A percentile compares a stretch with the other conserved stretches of the same genome.
phyloP scores from a whole-genome alignment of 192 early-diverging fungal genomes.

The Dissophora ornata region DNA sequence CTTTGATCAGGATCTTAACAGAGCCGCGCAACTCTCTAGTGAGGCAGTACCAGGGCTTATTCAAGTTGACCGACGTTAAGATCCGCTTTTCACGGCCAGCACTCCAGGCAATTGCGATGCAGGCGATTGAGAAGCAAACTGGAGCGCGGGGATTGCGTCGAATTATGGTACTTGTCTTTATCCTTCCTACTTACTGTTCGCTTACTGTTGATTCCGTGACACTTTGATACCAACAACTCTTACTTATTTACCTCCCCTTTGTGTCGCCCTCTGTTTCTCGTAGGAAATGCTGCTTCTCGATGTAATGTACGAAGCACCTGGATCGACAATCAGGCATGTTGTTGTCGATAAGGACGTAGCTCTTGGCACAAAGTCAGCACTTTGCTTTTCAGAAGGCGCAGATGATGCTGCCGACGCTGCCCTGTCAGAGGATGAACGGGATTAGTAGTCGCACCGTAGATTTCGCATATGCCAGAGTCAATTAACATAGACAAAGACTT shows the following conservation, averaged over 20 bases:
- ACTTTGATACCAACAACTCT: no score
- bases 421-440: no score
- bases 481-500: no score
- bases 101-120: conserved; percentile 74
- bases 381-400: conserved; percentile 66
- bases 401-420: no score
- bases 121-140: conserved; percentile 83
- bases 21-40: conserved; percentile 87
- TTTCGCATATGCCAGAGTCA: no score
- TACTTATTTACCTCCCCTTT: no score
- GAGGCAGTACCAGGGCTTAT: conserved; percentile 83
- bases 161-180: conserved; percentile 86
- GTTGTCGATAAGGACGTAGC: conserved; percentile 79
- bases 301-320: conserved; percentile 85
- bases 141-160: conserved; percentile 90
- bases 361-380: conserved; percentile 66
- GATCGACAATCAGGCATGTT: conserved; percentile 75
- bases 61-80: conserved; percentile 72
- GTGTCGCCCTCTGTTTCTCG: no score
- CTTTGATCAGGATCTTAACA: conserved; percentile 77
- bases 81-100: conserved; percentile 78
- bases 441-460: no score
- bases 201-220: no score
- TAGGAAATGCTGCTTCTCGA: conserved; percentile 82
- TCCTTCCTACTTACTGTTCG: no score